Conservation (phyloP, 805 yeast species). For the Blastobotrys muscicola region DNA sequence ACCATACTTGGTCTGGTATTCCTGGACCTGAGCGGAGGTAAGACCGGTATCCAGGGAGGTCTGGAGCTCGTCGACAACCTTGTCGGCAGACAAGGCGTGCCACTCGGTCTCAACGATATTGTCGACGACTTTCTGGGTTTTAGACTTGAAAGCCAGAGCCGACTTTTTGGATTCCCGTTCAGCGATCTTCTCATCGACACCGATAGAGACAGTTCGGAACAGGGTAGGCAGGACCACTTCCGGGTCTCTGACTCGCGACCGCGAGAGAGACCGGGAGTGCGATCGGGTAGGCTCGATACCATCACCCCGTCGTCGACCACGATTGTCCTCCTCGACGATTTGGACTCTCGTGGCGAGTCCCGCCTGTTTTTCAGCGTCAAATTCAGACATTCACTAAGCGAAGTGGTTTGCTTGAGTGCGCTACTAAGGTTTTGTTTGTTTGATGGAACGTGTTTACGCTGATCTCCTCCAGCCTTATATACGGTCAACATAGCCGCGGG, state of each 20-base stretch:
- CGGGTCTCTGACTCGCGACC: neutral
- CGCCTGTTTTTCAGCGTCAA: too few species aligned
- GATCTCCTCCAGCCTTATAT: too few species aligned
- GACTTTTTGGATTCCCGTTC: neutral
- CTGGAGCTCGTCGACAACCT: neutral
- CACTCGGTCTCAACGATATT: neutral
- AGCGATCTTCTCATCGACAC: constrained; percentile 2
- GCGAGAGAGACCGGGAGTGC: neutral
- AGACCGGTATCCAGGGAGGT: neutral
- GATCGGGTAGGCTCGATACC: neutral
- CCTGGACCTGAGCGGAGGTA: neutral
- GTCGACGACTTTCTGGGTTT: neutral
- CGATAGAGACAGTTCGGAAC: constrained; percentile 4
- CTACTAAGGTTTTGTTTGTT: too few species aligned
- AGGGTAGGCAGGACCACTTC: constrained; percentile 4
- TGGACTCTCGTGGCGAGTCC: too few species aligned
- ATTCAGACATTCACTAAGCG: too few species aligned
- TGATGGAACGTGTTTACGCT: too few species aligned
- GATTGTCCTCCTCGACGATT: too few species aligned
- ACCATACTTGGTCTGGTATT: neutral
- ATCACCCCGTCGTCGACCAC: too few species aligned
- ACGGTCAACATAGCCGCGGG: too few species aligned
- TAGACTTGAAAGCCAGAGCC: neutral
- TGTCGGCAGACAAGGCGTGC: neutral
- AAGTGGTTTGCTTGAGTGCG: too few species aligned